Percentiles rank a stretch among this genome's conserved stretches.
Conservation (phyloP, 2,329 filamentous ascomycete species). For the Ascochyta pisi region DNA sequence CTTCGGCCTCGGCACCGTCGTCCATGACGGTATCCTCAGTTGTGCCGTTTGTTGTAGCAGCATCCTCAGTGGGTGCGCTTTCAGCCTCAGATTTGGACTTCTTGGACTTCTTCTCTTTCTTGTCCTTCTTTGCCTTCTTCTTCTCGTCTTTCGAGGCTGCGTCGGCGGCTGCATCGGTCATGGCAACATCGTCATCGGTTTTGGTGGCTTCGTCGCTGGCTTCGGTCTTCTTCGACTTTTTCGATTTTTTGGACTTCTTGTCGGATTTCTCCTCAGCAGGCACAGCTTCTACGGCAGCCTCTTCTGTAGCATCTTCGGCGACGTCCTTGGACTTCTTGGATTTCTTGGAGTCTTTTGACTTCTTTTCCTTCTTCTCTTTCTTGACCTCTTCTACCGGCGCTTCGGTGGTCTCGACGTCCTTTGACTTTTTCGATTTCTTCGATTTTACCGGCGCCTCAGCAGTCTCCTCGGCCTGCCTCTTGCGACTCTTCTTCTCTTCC, state of each 20-base stretch:
- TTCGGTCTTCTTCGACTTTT: slow-evolving; percentile 36
- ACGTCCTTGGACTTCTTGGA: slow-evolving; percentile 41
- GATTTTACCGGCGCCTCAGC: slow-evolving; percentile 19
- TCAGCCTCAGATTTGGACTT: slow-evolving; percentile 26
- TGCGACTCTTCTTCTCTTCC: slow-evolving; percentile 44
- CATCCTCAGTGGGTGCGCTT: slow-evolving; percentile 17
- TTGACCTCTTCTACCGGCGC: slow-evolving; percentile 27
- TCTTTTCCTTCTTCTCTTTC: slow-evolving; percentile 35
- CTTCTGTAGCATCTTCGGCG: slow-evolving; percentile 21
- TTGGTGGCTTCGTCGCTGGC: slow-evolving; percentile 19
- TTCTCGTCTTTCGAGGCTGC: slow-evolving; percentile 26
- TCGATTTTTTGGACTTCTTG: slow-evolving; percentile 32
- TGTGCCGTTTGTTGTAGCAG: slow-evolving; percentile 11
- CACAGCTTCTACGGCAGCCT: slow-evolving; percentile 21
- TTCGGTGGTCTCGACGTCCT: slow-evolving; percentile 26
- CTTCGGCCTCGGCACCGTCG: slow-evolving; percentile 20
- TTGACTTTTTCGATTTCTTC: slow-evolving; percentile 40
- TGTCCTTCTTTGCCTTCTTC: slow-evolving; percentile 35
- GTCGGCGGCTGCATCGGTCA: slow-evolving; percentile 27
- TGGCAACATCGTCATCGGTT: slow-evolving; percentile 25
- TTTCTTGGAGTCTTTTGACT: slow-evolving; percentile 34
- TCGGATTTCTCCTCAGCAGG: slow-evolving; percentile 27
- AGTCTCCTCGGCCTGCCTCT: slow-evolving; percentile 38
- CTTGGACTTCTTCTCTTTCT: slow-evolving; percentile 33
- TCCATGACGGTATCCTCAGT: slow-evolving; percentile 20